phyloP scores from a whole-genome alignment of 2,329 filamentous ascomycete species.

The Trichophyton schoenleinii region DNA sequence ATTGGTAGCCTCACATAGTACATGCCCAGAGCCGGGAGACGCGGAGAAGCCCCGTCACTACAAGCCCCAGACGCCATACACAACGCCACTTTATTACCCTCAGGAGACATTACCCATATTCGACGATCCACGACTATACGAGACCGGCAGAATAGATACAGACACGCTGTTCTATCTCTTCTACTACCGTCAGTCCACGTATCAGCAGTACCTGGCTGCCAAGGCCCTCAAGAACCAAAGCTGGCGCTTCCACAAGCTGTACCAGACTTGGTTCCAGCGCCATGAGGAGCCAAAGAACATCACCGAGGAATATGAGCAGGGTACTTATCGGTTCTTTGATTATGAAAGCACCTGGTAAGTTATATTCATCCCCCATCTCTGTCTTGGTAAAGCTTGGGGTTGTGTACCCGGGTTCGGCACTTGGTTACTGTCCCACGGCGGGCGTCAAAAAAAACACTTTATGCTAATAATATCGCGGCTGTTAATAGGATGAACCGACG shows the following conservation, averaged over 20 bases:
- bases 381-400: not conserved
- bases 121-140: slow-evolving; percentile 78
- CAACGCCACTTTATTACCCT: slow-evolving; percentile 72
- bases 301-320: slow-evolving; percentile 96
- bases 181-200: slow-evolving; percentile 94
- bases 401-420: not conserved
- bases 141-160: slow-evolving; percentile 63
- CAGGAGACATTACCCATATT: slow-evolving; percentile 86
- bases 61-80: slow-evolving; percentile 67
- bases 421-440: not conserved
- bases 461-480: not conserved
- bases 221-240: slow-evolving; percentile 97
- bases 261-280: slow-evolving; percentile 97
- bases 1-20: slow-evolving; percentile 61
- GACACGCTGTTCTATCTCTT: slow-evolving; percentile 98
- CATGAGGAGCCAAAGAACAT: slow-evolving; percentile 98
- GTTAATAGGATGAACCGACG: slow-evolving; percentile 82
- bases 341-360: slow-evolving; percentile 96
- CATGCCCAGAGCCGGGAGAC: slow-evolving; percentile 62
- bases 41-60: slow-evolving; percentile 74
- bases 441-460: not conserved
- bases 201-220: slow-evolving; percentile 88
- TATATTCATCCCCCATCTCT: not conserved
- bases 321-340: slow-evolving; percentile 97
- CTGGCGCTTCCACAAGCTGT: slow-evolving; percentile 99